Evolutionary conservation across 371 early-diverging fungal genomes (phyloP), one percentile per base, ranked within the genome.

Genomic region (Rhizopus microsporus): DNA sequence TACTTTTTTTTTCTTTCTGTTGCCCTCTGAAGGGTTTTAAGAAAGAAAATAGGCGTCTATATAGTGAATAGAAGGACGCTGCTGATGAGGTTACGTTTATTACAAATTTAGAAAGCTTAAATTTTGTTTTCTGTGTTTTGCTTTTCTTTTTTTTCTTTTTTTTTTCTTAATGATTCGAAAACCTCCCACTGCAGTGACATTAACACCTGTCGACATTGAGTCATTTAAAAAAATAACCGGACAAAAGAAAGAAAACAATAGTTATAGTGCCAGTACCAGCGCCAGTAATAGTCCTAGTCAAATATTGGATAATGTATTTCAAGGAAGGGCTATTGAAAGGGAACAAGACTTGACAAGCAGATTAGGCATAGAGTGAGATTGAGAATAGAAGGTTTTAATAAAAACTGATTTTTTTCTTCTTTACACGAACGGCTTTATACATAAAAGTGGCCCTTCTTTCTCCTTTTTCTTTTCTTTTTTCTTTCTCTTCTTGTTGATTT

Each of bases 171-270:
- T 63, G 63, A 34, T 63, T 23, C 43, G 50, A 32, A 47, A 54
- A 29, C 37, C 48, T 17, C 59, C 54, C 0, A 63, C 63, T 8
- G 40, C 63, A n/a, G 51, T 54, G 1, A 45, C 54, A 31, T 38
- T 63, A 31, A 45, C 54, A 31, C 31, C 59, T 4, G 32, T 23
- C 16, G 63, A 63, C 29, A 16, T 63, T 16, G 59, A 58, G 17
- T n/a, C 30, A 7, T 58, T 63, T 29, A 58, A 63, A 32, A 35
- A 57, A 32, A 37, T 10, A 9, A 39, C 7, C 23, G 34, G 15
- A 30, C 17, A 42, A 39, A 38, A 9, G 16, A 32, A 35, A 40
- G 43, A n/a, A 50, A 23, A 7, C 59, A 13, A 32, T 45, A 40
- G 45, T n/a, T 33, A 51, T 32, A 4, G 48, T 16, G 40, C 23